phyloP scores from a whole-genome alignment of 2,329 filamentous ascomycete species.

The Talaromyces atroroseus region DNA sequence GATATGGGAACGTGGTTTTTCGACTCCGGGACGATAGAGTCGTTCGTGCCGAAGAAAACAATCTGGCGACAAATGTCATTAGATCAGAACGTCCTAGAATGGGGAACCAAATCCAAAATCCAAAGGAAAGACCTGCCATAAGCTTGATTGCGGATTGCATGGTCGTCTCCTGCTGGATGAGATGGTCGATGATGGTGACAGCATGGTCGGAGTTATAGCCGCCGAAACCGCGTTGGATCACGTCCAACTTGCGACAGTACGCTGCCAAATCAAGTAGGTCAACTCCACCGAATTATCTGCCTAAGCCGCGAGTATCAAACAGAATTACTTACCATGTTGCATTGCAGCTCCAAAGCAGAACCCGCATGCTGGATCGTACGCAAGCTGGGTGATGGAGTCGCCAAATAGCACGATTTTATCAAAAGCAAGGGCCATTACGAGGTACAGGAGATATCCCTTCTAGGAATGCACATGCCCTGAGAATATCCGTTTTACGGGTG shows the following conservation, averaged over 20 bases:
- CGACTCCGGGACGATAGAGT: slow-evolving; percentile 5
- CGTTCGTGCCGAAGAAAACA: slow-evolving; percentile 5
- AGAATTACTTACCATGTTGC: slow-evolving; percentile 3
- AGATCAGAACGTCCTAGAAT: background rate
- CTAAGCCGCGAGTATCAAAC: background rate
- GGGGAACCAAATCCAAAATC: background rate
- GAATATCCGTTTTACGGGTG: too few species aligned
- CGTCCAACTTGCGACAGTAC: slow-evolving; percentile 2
- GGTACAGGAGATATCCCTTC: too few species aligned
- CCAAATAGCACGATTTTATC: slow-evolving; percentile 2
- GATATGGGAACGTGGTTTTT: background rate
- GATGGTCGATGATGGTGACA: background rate
- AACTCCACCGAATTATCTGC: too few species aligned
- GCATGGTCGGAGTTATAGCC: slow-evolving; percentile 1
- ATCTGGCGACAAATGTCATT: background rate
- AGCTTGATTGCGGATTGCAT: background rate
- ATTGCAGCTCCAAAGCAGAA: slow-evolving; percentile 3
- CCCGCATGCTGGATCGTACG: background rate
- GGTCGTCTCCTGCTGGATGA: background rate
- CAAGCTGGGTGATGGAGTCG: slow-evolving; percentile 5
- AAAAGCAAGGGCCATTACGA: slow-evolving; percentile 2
- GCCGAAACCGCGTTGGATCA: slow-evolving; percentile 4
- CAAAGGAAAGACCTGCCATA: background rate
- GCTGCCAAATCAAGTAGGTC: background rate
- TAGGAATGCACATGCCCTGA: too few species aligned